Evolutionary conservation across 2,329 filamentous ascomycete species (phyloP), one percentile per base, ranked within the genome.

Genomic region (Nemania diffusa): DNA sequence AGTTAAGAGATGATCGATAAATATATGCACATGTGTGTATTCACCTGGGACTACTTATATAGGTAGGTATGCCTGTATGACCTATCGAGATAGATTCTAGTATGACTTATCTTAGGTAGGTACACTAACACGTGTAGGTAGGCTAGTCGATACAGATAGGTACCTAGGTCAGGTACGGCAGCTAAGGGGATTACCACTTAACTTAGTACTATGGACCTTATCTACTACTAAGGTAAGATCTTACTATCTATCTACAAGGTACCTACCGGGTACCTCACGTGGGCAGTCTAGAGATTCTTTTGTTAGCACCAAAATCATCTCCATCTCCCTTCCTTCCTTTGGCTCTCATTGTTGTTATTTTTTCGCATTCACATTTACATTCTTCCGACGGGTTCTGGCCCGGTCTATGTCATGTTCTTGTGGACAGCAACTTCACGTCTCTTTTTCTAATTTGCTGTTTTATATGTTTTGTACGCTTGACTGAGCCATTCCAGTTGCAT

Each of bases 341-440:
- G 5, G 26, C 2, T 52, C 27, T 50, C 46, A 24, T 50, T 50
- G 24, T 50, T 50, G 44, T 22, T 48, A 2, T 46, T 48, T 26
- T 22, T 27, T 52, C 27, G 6, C 27, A 7, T 32, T 52, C 52
- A 37, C 46, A 29, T 40, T 55, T 50, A 56, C 42, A 37, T 58
- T 66, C 64, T 44, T 58, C 46, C 53, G 17, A 22, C 37, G 29
- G 32, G 56, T 44, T 59, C 60, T 60, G 60, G 50, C 52, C 57
- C 7, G 62, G 57, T 34, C 65, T 58, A n/a, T 58, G 17, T 52
- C 46, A 29, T 57, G 62, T 61, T 17, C 46, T 57, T 34, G 51
- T 40, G 40, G 26, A 24, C 48, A 32, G 42, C 46, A 15, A 34
- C 57, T 51, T 58, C 27, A 20, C 48, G 27, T 62, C 37, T 51